Conservation (phyloP, 2,329 filamentous ascomycete genomes). For the Aspergillus neoniger region DNA sequence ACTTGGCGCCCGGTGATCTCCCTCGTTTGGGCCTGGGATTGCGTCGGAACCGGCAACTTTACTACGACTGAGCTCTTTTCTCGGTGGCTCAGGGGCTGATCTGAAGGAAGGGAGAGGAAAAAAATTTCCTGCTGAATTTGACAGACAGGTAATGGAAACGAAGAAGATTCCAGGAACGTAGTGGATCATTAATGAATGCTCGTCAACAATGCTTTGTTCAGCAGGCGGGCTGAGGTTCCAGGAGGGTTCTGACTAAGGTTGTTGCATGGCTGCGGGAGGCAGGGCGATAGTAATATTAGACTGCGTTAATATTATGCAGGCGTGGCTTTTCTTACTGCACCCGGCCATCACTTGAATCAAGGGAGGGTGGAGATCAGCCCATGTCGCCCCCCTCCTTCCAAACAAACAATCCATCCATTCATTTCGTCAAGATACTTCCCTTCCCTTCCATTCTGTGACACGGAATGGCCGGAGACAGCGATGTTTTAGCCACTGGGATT, state of each 20-base stretch:
- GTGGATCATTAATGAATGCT: neutral
- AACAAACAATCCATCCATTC: neutral
- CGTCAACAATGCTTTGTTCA: conserved; percentile 7
- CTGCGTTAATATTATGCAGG: neutral
- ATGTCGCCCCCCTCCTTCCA: neutral
- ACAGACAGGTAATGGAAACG: neutral
- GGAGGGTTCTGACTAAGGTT: neutral
- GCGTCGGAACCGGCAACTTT: conserved; percentile 8
- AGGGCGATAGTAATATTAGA: neutral
- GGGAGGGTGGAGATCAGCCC: conserved; percentile 3
- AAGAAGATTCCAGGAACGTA: neutral
- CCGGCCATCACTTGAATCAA: neutral
- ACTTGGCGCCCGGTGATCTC: conserved; percentile 10
- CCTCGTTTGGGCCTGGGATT: neutral
- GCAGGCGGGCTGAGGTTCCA: neutral
- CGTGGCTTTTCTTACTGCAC: neutral
- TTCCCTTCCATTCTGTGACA: neutral
- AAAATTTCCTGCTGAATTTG: neutral
- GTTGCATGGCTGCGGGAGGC: neutral
- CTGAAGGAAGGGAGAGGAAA: neutral
- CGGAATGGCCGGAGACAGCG: neutral
- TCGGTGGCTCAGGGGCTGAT: neutral
- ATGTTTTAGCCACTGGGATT: neutral
- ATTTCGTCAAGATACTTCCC: neutral
- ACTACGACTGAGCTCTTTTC: neutral